These are phyloP conservation scores for Leccinum imitatum DNA, from an alignment of 768 basidiomycete genomes.

Conservation along the genomic window DNA sequence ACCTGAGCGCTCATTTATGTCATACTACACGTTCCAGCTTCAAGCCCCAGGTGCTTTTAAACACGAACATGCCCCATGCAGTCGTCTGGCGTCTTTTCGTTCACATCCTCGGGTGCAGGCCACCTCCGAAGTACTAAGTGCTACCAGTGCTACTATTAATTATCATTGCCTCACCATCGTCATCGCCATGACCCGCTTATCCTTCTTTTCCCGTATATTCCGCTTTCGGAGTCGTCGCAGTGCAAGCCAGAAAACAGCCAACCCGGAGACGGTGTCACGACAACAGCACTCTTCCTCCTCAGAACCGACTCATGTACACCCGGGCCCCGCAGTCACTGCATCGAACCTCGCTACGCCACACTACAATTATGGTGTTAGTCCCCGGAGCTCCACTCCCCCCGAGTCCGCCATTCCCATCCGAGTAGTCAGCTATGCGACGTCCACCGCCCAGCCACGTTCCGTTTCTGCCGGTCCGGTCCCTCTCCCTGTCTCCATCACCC, in stretches of 20 bases:
- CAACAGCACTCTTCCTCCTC: not conserved
- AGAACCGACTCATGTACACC: not conserved
- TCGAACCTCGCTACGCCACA: not conserved
- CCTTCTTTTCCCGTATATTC: conserved; percentile 19
- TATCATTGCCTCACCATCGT: not conserved
- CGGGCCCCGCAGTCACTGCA: not conserved
- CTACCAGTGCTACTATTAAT: not conserved
- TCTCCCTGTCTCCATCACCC: not conserved
- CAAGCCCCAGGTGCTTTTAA: not conserved
- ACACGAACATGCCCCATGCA: not conserved
- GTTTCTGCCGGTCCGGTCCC: not conserved
- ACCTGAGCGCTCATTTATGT: not conserved
- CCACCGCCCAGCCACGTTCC: not conserved
- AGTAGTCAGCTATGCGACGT: not conserved
- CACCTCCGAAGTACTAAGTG: not conserved
- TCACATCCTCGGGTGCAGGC: conserved; percentile 15
- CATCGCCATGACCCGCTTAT: conserved; percentile 18
- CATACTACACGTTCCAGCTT: not conserved
- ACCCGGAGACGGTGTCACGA: not conserved
- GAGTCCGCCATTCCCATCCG: not conserved
- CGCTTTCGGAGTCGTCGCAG: conserved; percentile 14
- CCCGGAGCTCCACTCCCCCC: not conserved
- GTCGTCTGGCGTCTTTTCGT: not conserved
- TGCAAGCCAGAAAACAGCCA: not conserved
- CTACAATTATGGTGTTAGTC: not conserved